Base-by-base conservation (phyloP, 78 protist species). In the Capsaspora owczarzaki region DNA sequence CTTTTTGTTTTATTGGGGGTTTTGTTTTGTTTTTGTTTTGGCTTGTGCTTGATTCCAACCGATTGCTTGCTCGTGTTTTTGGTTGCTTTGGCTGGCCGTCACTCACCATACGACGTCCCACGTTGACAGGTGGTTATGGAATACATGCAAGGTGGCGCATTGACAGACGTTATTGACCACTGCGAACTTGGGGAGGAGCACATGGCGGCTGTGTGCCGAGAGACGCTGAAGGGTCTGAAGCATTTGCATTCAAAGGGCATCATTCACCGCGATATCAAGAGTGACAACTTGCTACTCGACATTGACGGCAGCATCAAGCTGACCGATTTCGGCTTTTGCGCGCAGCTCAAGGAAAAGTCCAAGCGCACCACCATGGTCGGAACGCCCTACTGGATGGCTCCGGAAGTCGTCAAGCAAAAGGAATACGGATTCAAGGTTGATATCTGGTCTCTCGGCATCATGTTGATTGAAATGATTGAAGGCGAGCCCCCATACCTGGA, bases 371-470 rank as follows among this genome's bases (percentile, higher is more conserved):
- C 75, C 6, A 19, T 66, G 27, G 49, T 72, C 78, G 79, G 74
- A 1, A 71, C 79, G 0, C 80, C 86, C 23, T 85, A 85, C 81
- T 85, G 89, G 89, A 80, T 80, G 81, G 74, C 82, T 1, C 87
- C 87, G 6, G 96, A 93, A 69, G 35, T 93, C n/a, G 61, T 46
- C 51, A 46, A 46, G 51, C 51, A 46, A 12, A 46, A 46, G 51
- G 51, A 46, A 46, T 46, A 46, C 51, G 51, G 51, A 5, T 12
- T 12, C 25, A 46, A 46, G 51, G 90, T 85, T 2, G 95, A 92
- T 51, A 81, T 92, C 60, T 92, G 95, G 95, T 74, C 85, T 33
- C 44, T 89, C 40, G 95, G 95, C 66, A 89, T 92, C 72, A 70
- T 89, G 86, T 44, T 63, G 8, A 76, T 89, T 66, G 95, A 92